phyloP scores from a whole-genome alignment of 805 yeast species.

The Brettanomyces bruxellensis region DNA sequence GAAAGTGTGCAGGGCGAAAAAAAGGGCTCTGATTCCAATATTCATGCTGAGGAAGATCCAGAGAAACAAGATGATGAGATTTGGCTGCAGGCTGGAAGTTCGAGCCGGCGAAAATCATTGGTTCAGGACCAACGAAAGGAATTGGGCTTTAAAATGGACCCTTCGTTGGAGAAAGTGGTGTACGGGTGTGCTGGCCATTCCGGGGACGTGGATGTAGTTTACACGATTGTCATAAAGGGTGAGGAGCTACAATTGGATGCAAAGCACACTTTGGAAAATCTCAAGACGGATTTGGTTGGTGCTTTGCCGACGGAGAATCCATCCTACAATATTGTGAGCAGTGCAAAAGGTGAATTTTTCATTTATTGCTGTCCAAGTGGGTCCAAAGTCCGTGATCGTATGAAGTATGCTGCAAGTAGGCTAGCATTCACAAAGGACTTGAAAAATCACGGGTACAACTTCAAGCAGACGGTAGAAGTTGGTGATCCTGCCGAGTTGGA shows the following conservation, averaged over 20 bases:
- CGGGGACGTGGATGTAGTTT: neutral
- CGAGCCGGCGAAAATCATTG: neutral
- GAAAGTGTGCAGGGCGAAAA: slow-evolving; percentile 21
- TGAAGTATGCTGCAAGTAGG: slow-evolving; percentile 84
- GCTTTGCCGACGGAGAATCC: slow-evolving; percentile 35
- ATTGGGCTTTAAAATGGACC: slow-evolving; percentile 3
- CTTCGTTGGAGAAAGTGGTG: neutral
- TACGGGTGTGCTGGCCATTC: slow-evolving; percentile 2
- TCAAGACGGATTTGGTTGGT: slow-evolving; percentile 18
- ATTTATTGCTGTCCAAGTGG: slow-evolving; percentile 87
- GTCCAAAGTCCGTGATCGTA: slow-evolving; percentile 80
- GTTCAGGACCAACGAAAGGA: slow-evolving; percentile 30
- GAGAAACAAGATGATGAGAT: slow-evolving; percentile 31
- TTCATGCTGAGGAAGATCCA: slow-evolving; percentile 47
- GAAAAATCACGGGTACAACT: slow-evolving; percentile 27
- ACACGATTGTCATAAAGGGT: neutral
- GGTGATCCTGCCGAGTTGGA: slow-evolving; percentile 70
- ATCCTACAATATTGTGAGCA: slow-evolving; percentile 50
- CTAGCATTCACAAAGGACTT: slow-evolving; percentile 48
- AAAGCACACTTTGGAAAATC: neutral
- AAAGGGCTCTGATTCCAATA: slow-evolving; percentile 27
- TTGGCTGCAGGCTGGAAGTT: slow-evolving; percentile 24
- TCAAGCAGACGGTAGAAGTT: slow-evolving; percentile 50
- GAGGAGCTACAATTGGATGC: neutral
- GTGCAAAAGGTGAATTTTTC: slow-evolving; percentile 38